Evolutionary conservation across 2,329 filamentous ascomycete species (phyloP).

Genomic region (Cladosporium austrohemisphaericum): DNA sequence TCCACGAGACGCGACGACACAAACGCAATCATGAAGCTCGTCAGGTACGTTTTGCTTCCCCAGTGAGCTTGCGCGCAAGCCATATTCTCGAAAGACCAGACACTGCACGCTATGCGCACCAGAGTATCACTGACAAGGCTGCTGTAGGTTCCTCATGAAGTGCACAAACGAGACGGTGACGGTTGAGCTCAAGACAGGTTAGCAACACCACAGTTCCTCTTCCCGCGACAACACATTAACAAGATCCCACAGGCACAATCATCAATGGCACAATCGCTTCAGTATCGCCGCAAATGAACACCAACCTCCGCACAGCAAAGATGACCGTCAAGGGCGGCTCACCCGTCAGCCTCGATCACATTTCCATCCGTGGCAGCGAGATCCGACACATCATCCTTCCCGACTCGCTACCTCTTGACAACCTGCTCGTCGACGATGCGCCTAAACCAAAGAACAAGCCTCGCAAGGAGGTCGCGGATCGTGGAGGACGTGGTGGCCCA

Average conservation of each 20-base stretch:
- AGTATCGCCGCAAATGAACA: conserved; percentile 98
- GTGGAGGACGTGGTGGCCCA: conserved; percentile 45
- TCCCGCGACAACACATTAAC: not conserved
- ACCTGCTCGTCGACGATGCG: conserved; percentile 89
- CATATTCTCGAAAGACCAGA: conserved; percentile 48
- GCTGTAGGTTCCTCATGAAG: conserved; percentile 91
- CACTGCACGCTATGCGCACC: conserved; percentile 36
- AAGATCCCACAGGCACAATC: conserved; percentile 67
- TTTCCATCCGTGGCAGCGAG: conserved; percentile 94
- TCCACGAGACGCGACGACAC: not conserved
- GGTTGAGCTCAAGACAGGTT: conserved; percentile 97
- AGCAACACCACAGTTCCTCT: conserved; percentile 16
- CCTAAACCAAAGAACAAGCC: conserved; percentile 99
- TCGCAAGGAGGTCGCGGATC: conserved; percentile 70
- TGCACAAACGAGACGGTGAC: conserved; percentile 98
- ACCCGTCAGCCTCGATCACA: conserved; percentile 82
- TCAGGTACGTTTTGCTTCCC: conserved; percentile 64
- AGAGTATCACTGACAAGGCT: conserved; percentile 33
- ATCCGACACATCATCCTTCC: conserved; percentile 97
- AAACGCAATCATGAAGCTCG: conserved; percentile 79
- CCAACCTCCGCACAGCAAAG: conserved; percentile 88
- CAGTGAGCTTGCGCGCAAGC: conserved; percentile 25
- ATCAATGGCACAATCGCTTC: conserved; percentile 95
- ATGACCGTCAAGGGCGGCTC: conserved; percentile 90
- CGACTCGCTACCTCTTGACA: conserved; percentile 91